Percentiles rank a stretch among this genome's conserved stretches.
Conservation (phyloP, 192 early-diverging fungal genomes). For the Thamnidium elegans region DNA sequence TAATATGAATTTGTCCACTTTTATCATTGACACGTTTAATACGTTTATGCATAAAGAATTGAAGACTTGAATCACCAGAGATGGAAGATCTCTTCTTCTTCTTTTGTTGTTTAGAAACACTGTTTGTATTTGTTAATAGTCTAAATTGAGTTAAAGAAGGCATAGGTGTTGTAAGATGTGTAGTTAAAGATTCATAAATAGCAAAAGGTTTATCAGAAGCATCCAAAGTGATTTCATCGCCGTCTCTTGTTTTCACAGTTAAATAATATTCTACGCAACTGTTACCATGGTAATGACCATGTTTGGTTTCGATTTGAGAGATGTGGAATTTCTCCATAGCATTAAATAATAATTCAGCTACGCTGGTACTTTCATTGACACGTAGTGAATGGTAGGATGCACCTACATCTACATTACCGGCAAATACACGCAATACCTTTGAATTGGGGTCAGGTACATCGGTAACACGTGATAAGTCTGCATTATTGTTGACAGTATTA, state of each 20-base stretch:
- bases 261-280: conserved; percentile 43
- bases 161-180: conserved; percentile 42
- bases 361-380: conserved; percentile 36
- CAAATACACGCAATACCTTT: conserved; percentile 47
- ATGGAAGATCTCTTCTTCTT: not conserved
- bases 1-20: conserved; percentile 21
- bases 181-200: conserved; percentile 45
- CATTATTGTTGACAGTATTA: not conserved
- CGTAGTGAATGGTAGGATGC: conserved; percentile 51
- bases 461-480: not conserved
- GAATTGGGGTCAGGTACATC: not conserved
- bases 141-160: conserved; percentile 39
- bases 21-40: conserved; percentile 33
- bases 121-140: conserved; percentile 3
- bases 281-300: conserved; percentile 18
- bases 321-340: conserved; percentile 51
- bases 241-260: conserved; percentile 43
- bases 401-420: conserved; percentile 51
- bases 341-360: conserved; percentile 44
- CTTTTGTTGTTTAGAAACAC: not conserved
- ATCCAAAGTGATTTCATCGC: conserved; percentile 38
- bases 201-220: conserved; percentile 46
- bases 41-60: conserved; percentile 47
- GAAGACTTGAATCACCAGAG: conserved; percentile 10
- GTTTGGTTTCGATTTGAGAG: conserved; percentile 40